These are phyloP conservation scores for Coprinellus aureogranulatus DNA, from an alignment of 768 basidiomycete species.

Conservation along the genomic window DNA sequence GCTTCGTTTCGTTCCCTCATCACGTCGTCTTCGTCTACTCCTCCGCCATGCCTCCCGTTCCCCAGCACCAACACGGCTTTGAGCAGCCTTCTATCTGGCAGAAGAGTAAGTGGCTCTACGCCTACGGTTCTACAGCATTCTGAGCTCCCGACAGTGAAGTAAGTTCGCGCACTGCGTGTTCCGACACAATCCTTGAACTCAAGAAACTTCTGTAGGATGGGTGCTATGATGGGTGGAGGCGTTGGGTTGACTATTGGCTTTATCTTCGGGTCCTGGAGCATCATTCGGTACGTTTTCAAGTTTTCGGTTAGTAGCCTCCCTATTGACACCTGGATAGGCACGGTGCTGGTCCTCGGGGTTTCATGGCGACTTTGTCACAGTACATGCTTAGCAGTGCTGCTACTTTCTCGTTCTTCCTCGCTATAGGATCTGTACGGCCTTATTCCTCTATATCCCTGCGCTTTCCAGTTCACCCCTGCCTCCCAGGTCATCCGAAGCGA, in stretches of 20 bases:
- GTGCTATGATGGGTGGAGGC: constrained; percentile 87
- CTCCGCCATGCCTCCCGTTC: constrained; percentile 22
- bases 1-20: constrained; percentile 14
- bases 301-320: too few relatives aligned
- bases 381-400: constrained; percentile 99
- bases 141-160: constrained; percentile 55
- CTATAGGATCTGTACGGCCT: constrained; percentile 78
- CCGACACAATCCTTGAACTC: too few relatives aligned
- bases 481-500: constrained; percentile 88
- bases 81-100: constrained; percentile 67
- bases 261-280: constrained; percentile 92
- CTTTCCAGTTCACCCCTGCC: constrained; percentile 8
- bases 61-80: constrained; percentile 34
- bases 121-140: neutral
- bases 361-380: constrained; percentile 88
- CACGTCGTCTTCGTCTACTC: constrained; percentile 12
- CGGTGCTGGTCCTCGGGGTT: constrained; percentile 88
- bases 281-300: constrained; percentile 79
- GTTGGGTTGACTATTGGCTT: constrained; percentile 97
- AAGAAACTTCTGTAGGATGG: constrained; percentile 60
- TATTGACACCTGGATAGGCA: too few relatives aligned
- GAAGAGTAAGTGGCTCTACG: constrained; percentile 53
- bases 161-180: too few relatives aligned
- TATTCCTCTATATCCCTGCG: neutral
- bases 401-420: constrained; percentile 96